Base-by-base conservation (phyloP, 129 eudicot genomes). In the Saussurea involucrata region DNA sequence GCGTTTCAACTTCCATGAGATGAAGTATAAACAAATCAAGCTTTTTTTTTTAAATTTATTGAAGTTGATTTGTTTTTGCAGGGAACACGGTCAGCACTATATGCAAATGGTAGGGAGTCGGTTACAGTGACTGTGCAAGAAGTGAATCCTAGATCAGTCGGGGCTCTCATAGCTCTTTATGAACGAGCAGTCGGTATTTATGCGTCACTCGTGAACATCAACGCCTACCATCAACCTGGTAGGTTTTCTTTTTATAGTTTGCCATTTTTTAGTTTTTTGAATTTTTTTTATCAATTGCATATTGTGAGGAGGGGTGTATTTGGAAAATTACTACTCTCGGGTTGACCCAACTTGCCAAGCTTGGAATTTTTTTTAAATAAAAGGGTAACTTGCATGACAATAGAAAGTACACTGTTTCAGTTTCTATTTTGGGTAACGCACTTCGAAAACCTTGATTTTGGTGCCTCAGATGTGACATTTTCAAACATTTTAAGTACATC, bases 191-290 rank as follows among this genome's bases (percentile, higher is more conserved):
- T 95, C 74, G 98, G 98, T 78, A 87, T 95, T 69, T 92, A 95
- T 85, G 97, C 99, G 40, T 88, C 99, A 69, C 84, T 95, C 79
- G 88, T 95, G 58, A 95, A 92, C 71, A 84, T 92, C 70, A 95
- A 95, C 74, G 99, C 99, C 28, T 95, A 95, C 81, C 99, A 95
- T 84, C 97, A 95, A 84, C 99, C 99, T 57, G 99, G 99, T 95
- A 92, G 28, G 3, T 11, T 8, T 21, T 67, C 67, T 55, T 77
- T 67, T 32, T 79, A 4, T 10, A 3, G n/a, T 29, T 18, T 58
- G 6, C 79, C 49, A 63, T 1, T 28, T 69, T 69, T 13, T n/a
- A 53, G 60, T 53, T 53, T 53, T 53, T 53, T 53, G 60, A 18
- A 8, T 37, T 36, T 31, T 33, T 8, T 27, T 32, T 67, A 53